A percentile compares a stretch with the other conserved stretches of the same genome.
Evolutionary conservation across 2,329 filamentous ascomycete species (phyloP).

Genomic region (Trichoderma oligosporum): DNA sequence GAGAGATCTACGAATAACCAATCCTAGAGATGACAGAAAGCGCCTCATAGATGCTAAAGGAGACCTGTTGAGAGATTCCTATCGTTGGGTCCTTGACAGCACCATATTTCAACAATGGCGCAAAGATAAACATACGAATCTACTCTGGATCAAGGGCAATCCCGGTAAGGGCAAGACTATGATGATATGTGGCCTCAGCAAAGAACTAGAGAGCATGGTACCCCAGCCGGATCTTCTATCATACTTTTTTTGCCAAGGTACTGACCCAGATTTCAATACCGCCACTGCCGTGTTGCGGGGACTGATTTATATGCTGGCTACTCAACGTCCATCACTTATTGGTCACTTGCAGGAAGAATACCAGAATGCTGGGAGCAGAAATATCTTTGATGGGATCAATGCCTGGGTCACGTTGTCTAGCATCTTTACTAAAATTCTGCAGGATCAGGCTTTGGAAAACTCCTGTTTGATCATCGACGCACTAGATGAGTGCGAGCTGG

Average conservation of each 20-base stretch:
- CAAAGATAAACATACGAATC: conserved; percentile 9
- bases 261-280: conserved; percentile 35
- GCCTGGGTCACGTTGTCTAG: conserved; percentile 35
- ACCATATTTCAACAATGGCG: conserved; percentile 24
- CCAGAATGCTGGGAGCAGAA: conserved; percentile 29
- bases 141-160: conserved; percentile 40
- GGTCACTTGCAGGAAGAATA: conserved; percentile 35
- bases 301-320: conserved; percentile 40
- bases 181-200: conserved; percentile 38
- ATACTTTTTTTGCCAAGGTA: conserved; percentile 16
- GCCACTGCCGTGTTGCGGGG: conserved; percentile 41
- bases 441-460: conserved; percentile 29
- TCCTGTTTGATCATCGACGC: conserved; percentile 43
- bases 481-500: conserved; percentile 39
- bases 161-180: conserved; percentile 46
- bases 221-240: conserved; percentile 15
- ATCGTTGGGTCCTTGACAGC: conserved; percentile 34
- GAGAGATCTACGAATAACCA: conserved; percentile 25
- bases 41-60: conserved; percentile 36
- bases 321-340: conserved; percentile 32
- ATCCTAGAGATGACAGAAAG: conserved; percentile 32
- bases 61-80: conserved; percentile 31
- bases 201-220: background rate
- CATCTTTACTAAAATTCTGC: conserved; percentile 40
- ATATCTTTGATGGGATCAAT: conserved; percentile 39